phyloP scores from a whole-genome alignment of 2,329 filamentous ascomycete species.

The Herpomyces periplanetae region DNA sequence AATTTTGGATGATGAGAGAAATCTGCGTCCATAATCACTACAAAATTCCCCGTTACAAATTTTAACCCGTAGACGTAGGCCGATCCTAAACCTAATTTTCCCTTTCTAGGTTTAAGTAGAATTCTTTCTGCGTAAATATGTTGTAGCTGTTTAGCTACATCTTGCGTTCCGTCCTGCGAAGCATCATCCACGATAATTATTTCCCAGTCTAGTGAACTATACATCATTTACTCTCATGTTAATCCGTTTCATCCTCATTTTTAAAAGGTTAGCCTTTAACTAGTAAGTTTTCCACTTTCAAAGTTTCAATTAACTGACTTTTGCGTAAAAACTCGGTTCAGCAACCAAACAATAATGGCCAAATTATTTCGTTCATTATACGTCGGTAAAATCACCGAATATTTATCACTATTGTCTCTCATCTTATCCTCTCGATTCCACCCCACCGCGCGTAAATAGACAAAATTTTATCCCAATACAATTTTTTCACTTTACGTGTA shows the following conservation, averaged over 20 bases:
- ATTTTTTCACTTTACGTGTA: no score
- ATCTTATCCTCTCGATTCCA: no score
- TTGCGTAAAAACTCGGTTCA: conserved; percentile 65
- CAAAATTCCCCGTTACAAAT: conserved; percentile 61
- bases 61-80: conserved; percentile 82
- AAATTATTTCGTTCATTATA: conserved; percentile 96
- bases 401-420: no score
- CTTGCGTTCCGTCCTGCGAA: conserved; percentile 75
- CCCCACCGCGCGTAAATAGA: no score
- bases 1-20: conserved; percentile 98
- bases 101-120: conserved; percentile 45
- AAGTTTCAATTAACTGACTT: conserved; percentile 15
- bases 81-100: conserved; percentile 85
- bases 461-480: no score
- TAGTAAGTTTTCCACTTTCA: conserved; percentile 1
- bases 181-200: conserved; percentile 93
- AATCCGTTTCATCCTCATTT: no score
- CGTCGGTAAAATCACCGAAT: conserved; percentile 84
- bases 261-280: no score
- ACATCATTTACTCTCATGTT: no score
- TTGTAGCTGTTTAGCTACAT: conserved; percentile 58
- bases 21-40: conserved; percentile 99
- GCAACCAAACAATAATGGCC: conserved; percentile 71
- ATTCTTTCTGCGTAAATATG: conserved; percentile 34
- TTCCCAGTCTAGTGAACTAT: conserved; percentile 93